Evolutionary conservation across 176 grass and related monocot genomes (phyloP), one percentile per base, ranked within the genome.

Genomic region (Oryza glumipatula): DNA sequence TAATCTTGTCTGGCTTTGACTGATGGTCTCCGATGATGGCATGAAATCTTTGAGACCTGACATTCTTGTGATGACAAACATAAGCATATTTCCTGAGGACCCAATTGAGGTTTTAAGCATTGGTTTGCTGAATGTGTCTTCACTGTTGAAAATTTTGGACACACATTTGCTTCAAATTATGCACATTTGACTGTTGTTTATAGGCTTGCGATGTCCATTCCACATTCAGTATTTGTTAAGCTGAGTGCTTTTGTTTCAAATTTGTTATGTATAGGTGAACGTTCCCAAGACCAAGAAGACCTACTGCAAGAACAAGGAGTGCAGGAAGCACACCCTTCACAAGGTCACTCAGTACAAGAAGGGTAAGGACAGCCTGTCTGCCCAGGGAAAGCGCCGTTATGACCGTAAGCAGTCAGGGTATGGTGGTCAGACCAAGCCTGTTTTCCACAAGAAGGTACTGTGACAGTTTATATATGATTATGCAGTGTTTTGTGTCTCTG

Each of bases 261-360:
- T 85, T 58, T 61, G 7, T 61, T 13, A 35, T 51, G 3, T 88
- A 19, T 21, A 98, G 91, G 96, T 98, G 85, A 98, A 98, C 35
- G 91, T 98, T 78, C 96, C 96, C 0, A 98, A 98, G 87, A 95
- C 89, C 72, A 98, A 92, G 93, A 98, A 95, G 86, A 98, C 96
- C 22, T 95, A 95, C 83, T 98, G 91, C 89, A 95, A 94, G 91
- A 98, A 95, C 89, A 98, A 98, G 81, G 91, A 93, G 48, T 98
- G 96, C 87, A 87, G 2, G 84, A 98, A 98, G 91, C 96, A 98
- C 87, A 98, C 93, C 9, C 85, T 98, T 58, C 96, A 95, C 83
- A 98, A 98, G 28, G 28, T 28, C 28, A 28, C 28, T 28, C 28
- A 98, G 44, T 98, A 95, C 82, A 95, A 98, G 83, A 26, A 98